Base-by-base conservation (phyloP, 129 eudicot species). In the Escallonia herrerae region DNA sequence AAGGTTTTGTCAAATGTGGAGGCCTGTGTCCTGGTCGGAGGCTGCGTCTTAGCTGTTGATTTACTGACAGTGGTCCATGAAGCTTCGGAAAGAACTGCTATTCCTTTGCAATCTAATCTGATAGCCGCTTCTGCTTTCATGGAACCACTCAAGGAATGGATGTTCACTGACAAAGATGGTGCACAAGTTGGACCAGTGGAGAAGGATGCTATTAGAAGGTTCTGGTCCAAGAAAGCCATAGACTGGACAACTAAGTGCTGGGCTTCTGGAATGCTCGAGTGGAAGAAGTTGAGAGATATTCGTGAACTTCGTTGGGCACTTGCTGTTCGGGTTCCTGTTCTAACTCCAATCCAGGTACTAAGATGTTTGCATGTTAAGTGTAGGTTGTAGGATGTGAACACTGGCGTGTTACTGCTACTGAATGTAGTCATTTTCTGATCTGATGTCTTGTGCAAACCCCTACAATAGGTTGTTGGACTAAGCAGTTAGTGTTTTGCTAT, bases 231-330 rank as follows among this genome's bases (percentile, higher is more conserved):
- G 76, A 83, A 93, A 62, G 86, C 80, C 41, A 93, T 93, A 62
- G 89, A 93, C 57, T 93, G 98, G 98, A 93, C 95, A 10, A 89
- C 96, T 15, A 89, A 83, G 72, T 89, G 95, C 56, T 80, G 95
- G 90, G 95, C 98, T 68, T 81, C 90, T 58, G 98, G 98, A 65
- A 93, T 93, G 98, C 67, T 87, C 13, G 98, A 93, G 67, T 86
- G 98, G 98, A 93, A 93, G 68, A 83, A 82, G 58, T 56, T 93
- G 60, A 76, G 98, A 61, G 98, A 93, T 78, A 93, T 93, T 40
- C 95, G 98, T 38, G 98, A 93, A 72, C 98, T 93, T 76, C 91
- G 98, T 6, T 93, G 98, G 98, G 96, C 98, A 13, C 72, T 93
- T 64, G 82, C 98, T 63, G 74, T 64, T 58, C 80, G 96, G 67